phyloP scores from a whole-genome alignment of 2,329 filamentous ascomycete genomes.

The Aspergillus spinulosporus region DNA sequence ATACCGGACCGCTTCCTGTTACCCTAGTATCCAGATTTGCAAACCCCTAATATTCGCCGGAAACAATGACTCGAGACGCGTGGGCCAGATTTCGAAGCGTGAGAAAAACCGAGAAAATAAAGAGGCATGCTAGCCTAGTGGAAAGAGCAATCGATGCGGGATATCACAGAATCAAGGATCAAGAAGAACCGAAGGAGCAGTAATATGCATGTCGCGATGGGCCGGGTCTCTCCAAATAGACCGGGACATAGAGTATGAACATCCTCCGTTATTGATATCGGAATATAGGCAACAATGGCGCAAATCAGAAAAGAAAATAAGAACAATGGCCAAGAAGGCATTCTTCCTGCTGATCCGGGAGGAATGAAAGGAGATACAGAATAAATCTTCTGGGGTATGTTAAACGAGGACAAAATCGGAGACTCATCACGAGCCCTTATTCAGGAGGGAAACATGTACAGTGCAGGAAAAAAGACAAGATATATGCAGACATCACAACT shows the following conservation, averaged over 20 bases:
- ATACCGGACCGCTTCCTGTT: slow-evolving; percentile 1
- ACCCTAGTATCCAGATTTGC: slow-evolving; percentile 14
- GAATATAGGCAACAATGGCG: slow-evolving; percentile 6
- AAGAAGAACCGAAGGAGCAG: not conserved
- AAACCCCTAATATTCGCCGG: slow-evolving; percentile 5
- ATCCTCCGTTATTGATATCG: slow-evolving; percentile 13
- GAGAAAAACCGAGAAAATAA: slow-evolving; percentile 14
- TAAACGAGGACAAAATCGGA: slow-evolving; percentile 14
- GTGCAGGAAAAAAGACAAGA: slow-evolving; percentile 21
- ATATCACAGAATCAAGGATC: slow-evolving; percentile 14
- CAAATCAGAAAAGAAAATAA: not conserved
- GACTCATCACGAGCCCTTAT: slow-evolving; percentile 22
- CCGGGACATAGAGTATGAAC: slow-evolving; percentile 5
- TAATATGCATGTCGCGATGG: slow-evolving; percentile 5
- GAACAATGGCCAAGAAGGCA: slow-evolving; percentile 6
- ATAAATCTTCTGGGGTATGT: slow-evolving; percentile 14
- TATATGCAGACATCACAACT: slow-evolving; percentile 40
- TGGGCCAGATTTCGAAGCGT: slow-evolving; percentile 4
- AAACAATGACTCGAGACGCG: slow-evolving; percentile 6
- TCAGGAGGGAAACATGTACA: slow-evolving; percentile 35
- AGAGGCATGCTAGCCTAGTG: slow-evolving; percentile 8
- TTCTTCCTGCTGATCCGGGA: not conserved
- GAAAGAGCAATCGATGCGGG: slow-evolving; percentile 10
- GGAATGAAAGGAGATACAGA: slow-evolving; percentile 4
- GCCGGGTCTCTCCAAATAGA: not conserved